Conservation (phyloP, 805 yeast species). For the Metschnikowia baotianmanensis region DNA sequence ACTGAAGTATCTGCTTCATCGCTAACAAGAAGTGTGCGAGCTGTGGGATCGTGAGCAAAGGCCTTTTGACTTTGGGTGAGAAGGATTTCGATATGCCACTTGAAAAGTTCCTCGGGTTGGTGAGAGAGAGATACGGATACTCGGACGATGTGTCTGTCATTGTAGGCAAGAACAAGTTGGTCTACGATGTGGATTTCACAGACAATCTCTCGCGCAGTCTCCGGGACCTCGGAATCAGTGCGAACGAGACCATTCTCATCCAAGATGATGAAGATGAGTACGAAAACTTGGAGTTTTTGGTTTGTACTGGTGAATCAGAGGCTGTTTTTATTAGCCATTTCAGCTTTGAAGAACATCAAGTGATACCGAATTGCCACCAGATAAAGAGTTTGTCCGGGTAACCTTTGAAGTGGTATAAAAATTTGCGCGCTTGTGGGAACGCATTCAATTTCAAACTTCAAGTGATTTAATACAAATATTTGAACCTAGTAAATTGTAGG, state of each 20-base stretch:
- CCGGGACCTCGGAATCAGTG: slow-evolving; percentile 46
- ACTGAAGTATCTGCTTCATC: too few species aligned
- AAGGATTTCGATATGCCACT: slow-evolving; percentile 49
- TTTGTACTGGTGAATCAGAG: slow-evolving; percentile 28
- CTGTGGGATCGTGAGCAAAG: slow-evolving; percentile 47
- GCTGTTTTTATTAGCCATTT: too few species aligned
- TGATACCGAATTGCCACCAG: not conserved
- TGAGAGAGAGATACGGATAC: slow-evolving; percentile 52
- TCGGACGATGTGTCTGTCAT: slow-evolving; percentile 56
- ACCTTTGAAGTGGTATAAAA: slow-evolving; percentile 7
- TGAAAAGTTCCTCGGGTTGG: slow-evolving; percentile 47
- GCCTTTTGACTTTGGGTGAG: slow-evolving; percentile 6
- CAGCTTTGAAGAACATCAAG: not conserved
- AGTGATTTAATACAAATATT: not conserved
- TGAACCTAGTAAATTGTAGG: not conserved
- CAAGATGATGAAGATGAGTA: slow-evolving; percentile 76
- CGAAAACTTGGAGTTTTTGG: slow-evolving; percentile 62
- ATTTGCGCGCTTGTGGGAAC: slow-evolving; percentile 4
- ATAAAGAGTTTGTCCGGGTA: slow-evolving; percentile 8
- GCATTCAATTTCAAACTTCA: not conserved
- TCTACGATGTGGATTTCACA: slow-evolving; percentile 86
- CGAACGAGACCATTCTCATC: slow-evolving; percentile 65
- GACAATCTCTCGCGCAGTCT: slow-evolving; percentile 60
- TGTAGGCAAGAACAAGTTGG: slow-evolving; percentile 54
- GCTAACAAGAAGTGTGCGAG: slow-evolving; percentile 71